Percentiles rank a stretch among this genome's conserved stretches.
These are phyloP conservation scores for Adansonia digitata DNA, from an alignment of 345 rosid genomes.

Conservation along the genomic window DNA sequence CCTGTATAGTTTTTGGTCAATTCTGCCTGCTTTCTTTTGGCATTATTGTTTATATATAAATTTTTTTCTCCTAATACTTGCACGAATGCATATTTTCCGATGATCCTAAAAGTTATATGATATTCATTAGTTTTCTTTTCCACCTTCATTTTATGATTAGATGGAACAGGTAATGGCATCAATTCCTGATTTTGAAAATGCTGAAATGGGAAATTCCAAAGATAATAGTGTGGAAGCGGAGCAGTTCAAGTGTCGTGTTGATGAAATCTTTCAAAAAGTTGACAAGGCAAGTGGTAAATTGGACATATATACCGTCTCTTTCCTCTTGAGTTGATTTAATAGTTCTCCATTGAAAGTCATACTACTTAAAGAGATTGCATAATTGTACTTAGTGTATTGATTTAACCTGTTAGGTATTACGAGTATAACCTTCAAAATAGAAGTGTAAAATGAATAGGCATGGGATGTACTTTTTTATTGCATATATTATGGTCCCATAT, in stretches of 20 bases:
- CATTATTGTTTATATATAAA: background rate
- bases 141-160: constrained; percentile 8
- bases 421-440: background rate
- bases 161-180: constrained; percentile 31
- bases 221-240: constrained; percentile 28
- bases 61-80: too few relatives aligned
- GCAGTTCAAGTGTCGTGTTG: constrained; percentile 39
- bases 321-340: background rate
- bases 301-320: background rate
- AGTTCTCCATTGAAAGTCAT: background rate
- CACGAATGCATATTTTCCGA: background rate
- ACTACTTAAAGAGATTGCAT: background rate
- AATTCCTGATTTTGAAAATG: constrained; percentile 15
- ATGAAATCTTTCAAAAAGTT: constrained; percentile 51
- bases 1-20: background rate
- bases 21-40: background rate
- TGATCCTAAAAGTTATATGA: background rate
- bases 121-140: background rate
- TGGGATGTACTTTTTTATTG: background rate
- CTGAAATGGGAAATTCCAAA: constrained; percentile 18
- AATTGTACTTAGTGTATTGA: background rate
- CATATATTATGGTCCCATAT: background rate
- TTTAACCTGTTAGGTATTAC: background rate
- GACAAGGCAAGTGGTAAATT: constrained; percentile 43
- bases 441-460: background rate